Conservation (phyloP, 2,329 filamentous ascomycete genomes). For the Neophaeococcomyces mojaviensis region DNA sequence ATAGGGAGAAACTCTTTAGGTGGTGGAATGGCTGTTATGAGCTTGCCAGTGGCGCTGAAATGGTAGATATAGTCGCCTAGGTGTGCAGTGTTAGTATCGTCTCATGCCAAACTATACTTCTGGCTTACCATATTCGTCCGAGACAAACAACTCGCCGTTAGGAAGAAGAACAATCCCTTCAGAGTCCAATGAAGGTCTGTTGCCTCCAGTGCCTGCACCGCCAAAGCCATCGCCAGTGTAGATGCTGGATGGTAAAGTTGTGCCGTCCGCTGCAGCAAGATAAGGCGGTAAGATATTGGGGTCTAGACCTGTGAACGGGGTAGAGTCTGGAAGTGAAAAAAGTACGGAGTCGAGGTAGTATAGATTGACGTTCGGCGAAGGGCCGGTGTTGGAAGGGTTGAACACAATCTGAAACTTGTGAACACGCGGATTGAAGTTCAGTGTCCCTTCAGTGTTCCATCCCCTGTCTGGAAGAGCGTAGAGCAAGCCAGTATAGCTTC, state of each 20-base stretch:
- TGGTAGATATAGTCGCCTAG: slow-evolving; percentile 57
- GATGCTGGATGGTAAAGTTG: slow-evolving; percentile 54
- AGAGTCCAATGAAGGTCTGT: slow-evolving; percentile 53
- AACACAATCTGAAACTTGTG: slow-evolving; percentile 59
- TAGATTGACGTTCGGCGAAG: slow-evolving; percentile 53
- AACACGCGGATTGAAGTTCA: slow-evolving; percentile 60
- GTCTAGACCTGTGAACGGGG: slow-evolving; percentile 58
- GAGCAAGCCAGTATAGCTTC: slow-evolving; percentile 53
- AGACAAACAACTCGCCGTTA: slow-evolving; percentile 60
- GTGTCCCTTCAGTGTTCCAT: slow-evolving; percentile 65
- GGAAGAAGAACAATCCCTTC: slow-evolving; percentile 58
- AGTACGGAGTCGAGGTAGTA: slow-evolving; percentile 58
- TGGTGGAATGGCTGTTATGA: slow-evolving; percentile 57
- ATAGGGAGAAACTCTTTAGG: slow-evolving; percentile 57
- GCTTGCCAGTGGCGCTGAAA: slow-evolving; percentile 51
- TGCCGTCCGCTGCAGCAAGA: slow-evolving; percentile 51
- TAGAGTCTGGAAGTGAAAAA: slow-evolving; percentile 55
- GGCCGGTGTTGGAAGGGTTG: slow-evolving; percentile 45
- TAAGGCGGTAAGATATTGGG: slow-evolving; percentile 45
- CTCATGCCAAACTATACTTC: too few species aligned
- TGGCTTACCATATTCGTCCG: slow-evolving; percentile 56
- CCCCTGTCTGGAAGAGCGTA: slow-evolving; percentile 61
- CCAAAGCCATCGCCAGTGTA: slow-evolving; percentile 64
- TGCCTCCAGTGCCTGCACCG: slow-evolving; percentile 50
- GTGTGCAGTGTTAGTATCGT: too few species aligned